Conservation (phyloP, 2,329 filamentous ascomycete genomes). For the Alternaria tenuissima region DNA sequence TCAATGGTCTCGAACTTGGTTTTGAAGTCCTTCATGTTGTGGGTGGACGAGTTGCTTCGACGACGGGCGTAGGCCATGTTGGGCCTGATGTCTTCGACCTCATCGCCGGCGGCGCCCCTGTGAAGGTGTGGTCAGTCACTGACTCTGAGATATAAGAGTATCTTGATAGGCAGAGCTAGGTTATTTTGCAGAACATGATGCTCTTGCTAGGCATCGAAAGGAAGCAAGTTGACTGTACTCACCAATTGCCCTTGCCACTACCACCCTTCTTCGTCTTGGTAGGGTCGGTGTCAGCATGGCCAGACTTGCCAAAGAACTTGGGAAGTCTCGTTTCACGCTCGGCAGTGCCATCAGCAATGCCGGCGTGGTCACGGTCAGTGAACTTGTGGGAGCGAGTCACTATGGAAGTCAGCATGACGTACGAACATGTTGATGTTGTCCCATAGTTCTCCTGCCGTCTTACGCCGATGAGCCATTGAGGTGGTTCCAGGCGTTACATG, state of each 20-base stretch:
- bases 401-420: constrained; percentile 50
- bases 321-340: constrained; percentile 77
- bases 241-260: constrained; percentile 94
- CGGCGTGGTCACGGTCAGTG: constrained; percentile 91
- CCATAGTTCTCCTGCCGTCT: background rate
- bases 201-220: background rate
- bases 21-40: constrained; percentile 80
- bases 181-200: background rate
- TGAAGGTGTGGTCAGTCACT: constrained; percentile 24
- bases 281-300: constrained; percentile 81
- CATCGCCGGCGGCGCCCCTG: constrained; percentile 85
- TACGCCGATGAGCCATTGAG: background rate
- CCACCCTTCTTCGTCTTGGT: constrained; percentile 98
- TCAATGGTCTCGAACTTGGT: constrained; percentile 97
- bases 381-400: constrained; percentile 98
- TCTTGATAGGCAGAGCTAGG: background rate
- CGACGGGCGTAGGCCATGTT: constrained; percentile 86
- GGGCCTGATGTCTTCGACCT: constrained; percentile 84
- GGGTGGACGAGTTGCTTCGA: constrained; percentile 87
- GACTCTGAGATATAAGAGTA: background rate
- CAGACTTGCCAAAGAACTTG: constrained; percentile 91
- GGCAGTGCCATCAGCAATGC: constrained; percentile 76
- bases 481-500: background rate
- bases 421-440: constrained; percentile 8
- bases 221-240: constrained; percentile 48